Evolutionary conservation across 2,329 filamentous ascomycete species (phyloP).

Genomic region (Fusarium napiforme): DNA sequence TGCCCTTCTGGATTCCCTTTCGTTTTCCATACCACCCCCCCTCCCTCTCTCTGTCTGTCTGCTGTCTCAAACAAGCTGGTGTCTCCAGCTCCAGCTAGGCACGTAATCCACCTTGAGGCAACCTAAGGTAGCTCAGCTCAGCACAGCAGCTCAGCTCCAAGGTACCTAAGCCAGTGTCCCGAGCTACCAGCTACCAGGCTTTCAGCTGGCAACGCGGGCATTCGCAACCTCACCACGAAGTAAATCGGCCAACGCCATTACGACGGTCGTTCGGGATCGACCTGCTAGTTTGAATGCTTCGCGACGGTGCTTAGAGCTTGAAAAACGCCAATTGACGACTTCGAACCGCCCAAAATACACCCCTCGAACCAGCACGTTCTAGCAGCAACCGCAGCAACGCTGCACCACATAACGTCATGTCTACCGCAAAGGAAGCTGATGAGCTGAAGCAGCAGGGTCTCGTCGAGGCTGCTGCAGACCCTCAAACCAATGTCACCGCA

Average conservation of each 20-base stretch:
- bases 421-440: slow-evolving; percentile 48
- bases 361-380: slow-evolving; percentile 18
- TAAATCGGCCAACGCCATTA: slow-evolving; percentile 9
- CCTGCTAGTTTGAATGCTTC: slow-evolving; percentile 33
- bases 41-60: slow-evolving; percentile 14
- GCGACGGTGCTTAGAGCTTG: slow-evolving; percentile 21
- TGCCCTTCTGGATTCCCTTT: slow-evolving; percentile 27
- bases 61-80: slow-evolving; percentile 18
- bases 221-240: slow-evolving; percentile 23
- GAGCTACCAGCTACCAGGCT: slow-evolving; percentile 13
- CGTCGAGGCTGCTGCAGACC: slow-evolving; percentile 79
- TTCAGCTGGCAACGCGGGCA: slow-evolving; percentile 11
- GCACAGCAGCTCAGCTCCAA: not conserved
- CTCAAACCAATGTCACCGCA: slow-evolving; percentile 73
- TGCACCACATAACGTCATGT: slow-evolving; percentile 45
- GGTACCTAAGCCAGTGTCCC: slow-evolving; percentile 1
- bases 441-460: slow-evolving; percentile 87
- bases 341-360: slow-evolving; percentile 6
- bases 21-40: slow-evolving; percentile 12
- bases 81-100: slow-evolving; percentile 5
- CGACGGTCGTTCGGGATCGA: slow-evolving; percentile 21
- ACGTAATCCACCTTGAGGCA: slow-evolving; percentile 9
- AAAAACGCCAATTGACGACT: slow-evolving; percentile 39
- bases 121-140: not conserved
- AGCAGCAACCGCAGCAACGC: slow-evolving; percentile 27